A percentile compares a stretch with the other conserved stretches of the same genome.
Conservation (phyloP, 176 grass and related monocot species). For the Urochloa ruziziensis region DNA sequence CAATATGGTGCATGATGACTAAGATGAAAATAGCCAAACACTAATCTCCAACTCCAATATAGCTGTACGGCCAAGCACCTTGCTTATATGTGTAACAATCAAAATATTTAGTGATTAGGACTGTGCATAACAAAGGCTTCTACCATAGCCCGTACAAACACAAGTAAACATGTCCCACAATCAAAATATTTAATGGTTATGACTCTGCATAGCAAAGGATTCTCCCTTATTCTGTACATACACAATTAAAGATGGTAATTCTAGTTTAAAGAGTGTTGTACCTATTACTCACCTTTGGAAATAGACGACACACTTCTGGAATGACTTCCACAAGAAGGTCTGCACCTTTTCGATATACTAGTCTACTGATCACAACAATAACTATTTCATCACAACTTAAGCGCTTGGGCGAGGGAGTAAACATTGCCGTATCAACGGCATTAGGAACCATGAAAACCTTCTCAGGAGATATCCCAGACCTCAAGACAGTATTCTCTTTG, state of each 20-base stretch:
- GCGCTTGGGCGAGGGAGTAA: constrained; percentile 63
- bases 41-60: constrained; percentile 2
- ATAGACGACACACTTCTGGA: constrained; percentile 86
- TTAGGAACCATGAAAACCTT: constrained; percentile 94
- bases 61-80: neutral
- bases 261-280: neutral
- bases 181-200: constrained; percentile 17
- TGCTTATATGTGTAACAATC: constrained; percentile 15
- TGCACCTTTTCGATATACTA: constrained; percentile 91
- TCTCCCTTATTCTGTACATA: neutral
- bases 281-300: constrained; percentile 73
- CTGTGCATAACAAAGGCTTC: neutral
- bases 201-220: neutral
- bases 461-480: constrained; percentile 81
- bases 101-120: constrained; percentile 19
- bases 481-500: constrained; percentile 93
- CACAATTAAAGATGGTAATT: neutral
- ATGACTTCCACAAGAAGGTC: constrained; percentile 97
- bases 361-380: constrained; percentile 89
- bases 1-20: neutral
- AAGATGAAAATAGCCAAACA: neutral
- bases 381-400: constrained; percentile 80
- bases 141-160: neutral
- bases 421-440: constrained; percentile 97
- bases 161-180: neutral